A percentile compares a stretch with the other conserved stretches of the same genome.
phyloP scores from a whole-genome alignment of 2,329 filamentous ascomycete species.

The Aspergillus glaucus region DNA sequence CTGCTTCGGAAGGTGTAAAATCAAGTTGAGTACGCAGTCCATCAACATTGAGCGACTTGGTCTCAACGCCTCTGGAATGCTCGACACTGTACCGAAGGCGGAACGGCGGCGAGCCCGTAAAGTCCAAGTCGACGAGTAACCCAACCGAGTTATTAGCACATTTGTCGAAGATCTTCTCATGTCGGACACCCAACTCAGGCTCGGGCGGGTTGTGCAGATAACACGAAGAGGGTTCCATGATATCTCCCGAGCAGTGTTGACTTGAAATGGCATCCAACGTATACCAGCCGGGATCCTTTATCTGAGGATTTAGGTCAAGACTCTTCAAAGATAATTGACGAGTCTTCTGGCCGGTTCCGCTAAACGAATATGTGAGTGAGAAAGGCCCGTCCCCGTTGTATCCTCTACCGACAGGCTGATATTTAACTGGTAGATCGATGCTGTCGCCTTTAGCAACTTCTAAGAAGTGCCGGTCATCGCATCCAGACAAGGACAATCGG shows the following conservation, averaged over 20 bases:
- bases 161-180: constrained; percentile 84
- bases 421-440: constrained; percentile 64
- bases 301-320: constrained; percentile 57
- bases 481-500: constrained; percentile 62
- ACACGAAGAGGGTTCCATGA: constrained; percentile 91
- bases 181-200: constrained; percentile 66
- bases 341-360: constrained; percentile 62
- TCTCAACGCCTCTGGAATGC: constrained; percentile 50
- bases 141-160: constrained; percentile 93
- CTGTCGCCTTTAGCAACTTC: constrained; percentile 72
- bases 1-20: constrained; percentile 72
- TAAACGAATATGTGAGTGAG: constrained; percentile 74
- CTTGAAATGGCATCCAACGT: constrained; percentile 74
- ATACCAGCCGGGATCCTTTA: constrained; percentile 78
- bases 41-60: constrained; percentile 53
- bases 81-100: constrained; percentile 69
- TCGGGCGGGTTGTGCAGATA: constrained; percentile 85
- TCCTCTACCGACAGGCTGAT: constrained; percentile 55
- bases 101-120: constrained; percentile 91
- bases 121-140: constrained; percentile 77
- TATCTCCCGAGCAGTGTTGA: constrained; percentile 75
- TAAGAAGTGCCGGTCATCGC: constrained; percentile 72
- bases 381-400: constrained; percentile 60
- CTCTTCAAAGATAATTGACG: constrained; percentile 53
- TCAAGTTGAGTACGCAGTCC: constrained; percentile 78